Base-by-base conservation (phyloP, 768 basidiomycete genomes). In the Panellus pusillus region DNA sequence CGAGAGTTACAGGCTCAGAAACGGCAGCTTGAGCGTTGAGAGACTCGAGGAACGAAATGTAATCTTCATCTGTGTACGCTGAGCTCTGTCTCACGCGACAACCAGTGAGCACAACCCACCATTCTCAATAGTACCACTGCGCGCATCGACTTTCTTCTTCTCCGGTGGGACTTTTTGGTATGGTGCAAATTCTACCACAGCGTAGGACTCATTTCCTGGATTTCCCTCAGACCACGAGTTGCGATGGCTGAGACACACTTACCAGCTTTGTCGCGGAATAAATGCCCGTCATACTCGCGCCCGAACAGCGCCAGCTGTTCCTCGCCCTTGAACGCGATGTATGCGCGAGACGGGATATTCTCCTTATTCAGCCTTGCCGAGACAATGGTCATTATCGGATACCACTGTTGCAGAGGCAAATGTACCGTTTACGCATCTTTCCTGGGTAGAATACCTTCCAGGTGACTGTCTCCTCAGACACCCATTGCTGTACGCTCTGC, bases 211-310 rank as follows among this genome's bases (percentile, higher is more conserved):
- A 63, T 87, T 88, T 14, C 96, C 96, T 96, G 60, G 6, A 18
- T n/a, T 2, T n/a, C 8, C 18, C 41, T 50, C 14, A 46, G 42
- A 15, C 6, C 47, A 39, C 27, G 7, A 61, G 42, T 24, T 38
- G 44, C 20, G 53, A 14, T 14, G 42, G 28, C 40, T 9, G 31
- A 19, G 41, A 38, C 17, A 27, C 19, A 63, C 84, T 36, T 55
- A 93, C 96, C 96, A 57, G 87, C 79, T 77, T 94, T 97, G 67
- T 98, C 93, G 57, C 88, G 76, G 66, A 96, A 98, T 19, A 89
- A 44, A 72, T 98, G 95, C 0, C 96, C 96, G 63, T 98, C 92
- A 61, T 92, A 99, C 31, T 81, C 93, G 24, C 77, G 76, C 63
- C 89, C 88, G 64, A 98, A 98, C 2, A 66, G 67, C 3, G 88